Conservation (phyloP, 176 grass and related monocot species). For the Bothriochloa decipiens region DNA sequence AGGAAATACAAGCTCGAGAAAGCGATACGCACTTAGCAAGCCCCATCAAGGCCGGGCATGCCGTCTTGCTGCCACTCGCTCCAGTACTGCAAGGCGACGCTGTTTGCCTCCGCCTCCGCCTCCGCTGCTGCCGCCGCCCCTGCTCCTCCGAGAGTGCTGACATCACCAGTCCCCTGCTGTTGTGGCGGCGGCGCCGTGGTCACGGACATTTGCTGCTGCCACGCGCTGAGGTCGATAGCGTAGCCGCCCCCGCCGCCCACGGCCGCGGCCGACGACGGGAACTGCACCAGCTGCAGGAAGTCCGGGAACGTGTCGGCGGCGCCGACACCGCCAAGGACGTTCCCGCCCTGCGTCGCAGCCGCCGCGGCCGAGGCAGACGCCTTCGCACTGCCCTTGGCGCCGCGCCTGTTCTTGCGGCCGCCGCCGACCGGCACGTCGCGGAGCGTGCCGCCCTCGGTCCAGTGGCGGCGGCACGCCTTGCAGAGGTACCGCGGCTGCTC, state of each 20-base stretch:
- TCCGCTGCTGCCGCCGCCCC: background rate
- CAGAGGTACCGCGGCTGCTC: slow-evolving; percentile 85
- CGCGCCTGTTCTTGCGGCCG: slow-evolving; percentile 84
- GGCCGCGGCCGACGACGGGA: slow-evolving; percentile 29
- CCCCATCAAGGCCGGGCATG: slow-evolving; percentile 37
- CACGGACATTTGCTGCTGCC: slow-evolving; percentile 50
- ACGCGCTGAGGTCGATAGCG: slow-evolving; percentile 49
- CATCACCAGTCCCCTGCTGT: slow-evolving; percentile 5
- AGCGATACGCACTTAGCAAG: slow-evolving; percentile 21
- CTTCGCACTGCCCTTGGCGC: background rate
- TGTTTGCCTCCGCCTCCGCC: slow-evolving; percentile 22
- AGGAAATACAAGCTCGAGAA: background rate
- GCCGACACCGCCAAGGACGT: background rate
- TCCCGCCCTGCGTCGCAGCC: background rate
- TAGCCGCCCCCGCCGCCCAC: slow-evolving; percentile 32
- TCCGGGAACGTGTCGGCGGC: slow-evolving; percentile 57
- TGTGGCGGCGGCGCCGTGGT: background rate
- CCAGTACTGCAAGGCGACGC: slow-evolving; percentile 50
- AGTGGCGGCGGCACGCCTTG: slow-evolving; percentile 81
- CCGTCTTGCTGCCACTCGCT: slow-evolving; percentile 52
- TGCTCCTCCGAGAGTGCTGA: slow-evolving; percentile 19
- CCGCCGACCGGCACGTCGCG: slow-evolving; percentile 94
- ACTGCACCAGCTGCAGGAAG: slow-evolving; percentile 55
- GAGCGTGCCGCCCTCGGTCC: slow-evolving; percentile 90
- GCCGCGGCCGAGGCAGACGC: background rate